A percentile compares a stretch with the other conserved stretches of the same genome.
Evolutionary conservation across 495 filamentous ascomycete genomes (phyloP).

Genomic region (Cryomyces minteri): DNA sequence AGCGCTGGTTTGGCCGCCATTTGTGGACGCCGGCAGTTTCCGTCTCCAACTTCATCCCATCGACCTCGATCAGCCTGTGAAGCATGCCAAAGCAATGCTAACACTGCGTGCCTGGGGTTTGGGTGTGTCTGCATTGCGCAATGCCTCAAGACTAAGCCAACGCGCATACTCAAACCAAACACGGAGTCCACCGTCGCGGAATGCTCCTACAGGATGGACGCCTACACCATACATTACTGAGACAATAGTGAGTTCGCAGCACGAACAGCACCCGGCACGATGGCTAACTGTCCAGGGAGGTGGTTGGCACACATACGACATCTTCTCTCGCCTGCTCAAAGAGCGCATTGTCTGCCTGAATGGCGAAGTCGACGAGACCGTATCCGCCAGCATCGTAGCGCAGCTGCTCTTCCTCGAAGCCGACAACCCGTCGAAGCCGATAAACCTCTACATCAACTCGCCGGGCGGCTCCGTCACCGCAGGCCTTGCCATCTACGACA

Average conservation of each 20-base stretch:
- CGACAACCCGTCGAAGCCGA: constrained; percentile 81
- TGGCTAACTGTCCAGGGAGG: constrained; percentile 46
- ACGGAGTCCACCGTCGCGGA: too few species aligned
- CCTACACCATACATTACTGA: constrained; percentile 27
- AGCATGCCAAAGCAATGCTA: too few species aligned
- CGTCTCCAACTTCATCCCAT: too few species aligned
- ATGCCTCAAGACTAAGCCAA: too few species aligned
- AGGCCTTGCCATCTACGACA: constrained; percentile 93
- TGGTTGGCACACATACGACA: constrained; percentile 81
- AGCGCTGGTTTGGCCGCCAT: too few species aligned
- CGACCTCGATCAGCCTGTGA: too few species aligned
- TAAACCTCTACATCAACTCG: constrained; percentile 94
- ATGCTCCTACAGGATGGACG: constrained; percentile 10
- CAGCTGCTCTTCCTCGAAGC: constrained; percentile 97
- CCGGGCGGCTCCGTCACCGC: constrained; percentile 93
- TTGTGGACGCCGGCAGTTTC: too few species aligned
- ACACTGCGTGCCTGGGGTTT: too few species aligned
- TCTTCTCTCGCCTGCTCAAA: constrained; percentile 59
- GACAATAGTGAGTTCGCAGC: constrained; percentile 40
- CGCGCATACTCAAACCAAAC: too few species aligned
- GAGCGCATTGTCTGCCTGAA: constrained; percentile 95
- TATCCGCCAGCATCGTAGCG: constrained; percentile 80
- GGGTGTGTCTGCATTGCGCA: too few species aligned
- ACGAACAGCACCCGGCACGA: neutral
- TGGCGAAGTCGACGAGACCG: constrained; percentile 71